Conservation (phyloP, 2,329 filamentous ascomycete genomes). For the Dactylella cylindrospora region DNA sequence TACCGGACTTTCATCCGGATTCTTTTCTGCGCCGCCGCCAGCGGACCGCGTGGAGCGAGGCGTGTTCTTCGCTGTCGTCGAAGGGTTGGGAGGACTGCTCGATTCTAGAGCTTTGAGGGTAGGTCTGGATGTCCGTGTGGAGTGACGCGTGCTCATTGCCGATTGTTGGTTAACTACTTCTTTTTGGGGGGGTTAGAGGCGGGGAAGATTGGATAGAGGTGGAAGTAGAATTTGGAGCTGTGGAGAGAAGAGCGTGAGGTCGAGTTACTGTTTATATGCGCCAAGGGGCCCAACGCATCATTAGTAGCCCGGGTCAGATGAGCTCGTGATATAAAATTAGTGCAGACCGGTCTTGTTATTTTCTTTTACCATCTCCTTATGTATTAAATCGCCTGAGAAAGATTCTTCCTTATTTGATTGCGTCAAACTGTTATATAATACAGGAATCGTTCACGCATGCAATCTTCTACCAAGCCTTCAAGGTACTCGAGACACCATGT, state of each 20-base stretch:
- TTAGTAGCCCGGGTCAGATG: too few relatives aligned
- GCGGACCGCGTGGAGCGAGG: constrained; percentile 1
- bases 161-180: not conserved
- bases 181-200: not conserved
- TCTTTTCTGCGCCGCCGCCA: not conserved
- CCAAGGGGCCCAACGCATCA: too few relatives aligned
- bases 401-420: too few relatives aligned
- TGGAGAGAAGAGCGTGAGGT: not conserved
- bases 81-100: constrained; percentile 8
- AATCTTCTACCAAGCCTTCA: too few relatives aligned
- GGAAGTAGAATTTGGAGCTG: not conserved
- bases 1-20: constrained; percentile 21
- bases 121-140: constrained; percentile 12
- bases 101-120: constrained; percentile 29
- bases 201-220: not conserved
- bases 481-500: too few relatives aligned
- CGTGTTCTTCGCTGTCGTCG: not conserved
- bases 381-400: too few relatives aligned
- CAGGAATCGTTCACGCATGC: too few relatives aligned
- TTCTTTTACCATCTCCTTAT: too few relatives aligned
- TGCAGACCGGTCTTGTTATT: too few relatives aligned
- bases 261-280: not conserved
- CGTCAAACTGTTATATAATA: too few relatives aligned
- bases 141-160: constrained; percentile 42
- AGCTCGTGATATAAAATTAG: too few relatives aligned